phyloP scores from a whole-genome alignment of 495 filamentous ascomycete species.

The Neurospora sp. region DNA sequence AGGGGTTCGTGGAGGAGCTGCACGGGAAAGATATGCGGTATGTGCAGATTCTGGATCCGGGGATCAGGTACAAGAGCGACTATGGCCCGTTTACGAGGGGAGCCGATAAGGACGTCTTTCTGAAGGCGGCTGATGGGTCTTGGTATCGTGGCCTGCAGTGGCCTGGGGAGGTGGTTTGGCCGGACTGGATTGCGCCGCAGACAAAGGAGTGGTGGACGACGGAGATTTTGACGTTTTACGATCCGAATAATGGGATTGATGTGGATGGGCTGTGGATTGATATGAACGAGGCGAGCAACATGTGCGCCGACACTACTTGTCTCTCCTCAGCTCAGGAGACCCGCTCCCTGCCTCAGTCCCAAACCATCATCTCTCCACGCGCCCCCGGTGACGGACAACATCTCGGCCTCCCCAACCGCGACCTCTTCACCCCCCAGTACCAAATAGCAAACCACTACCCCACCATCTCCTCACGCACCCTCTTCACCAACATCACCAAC shows the following conservation, averaged over 20 bases:
- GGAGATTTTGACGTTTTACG: conserved; percentile 64
- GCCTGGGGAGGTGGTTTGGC: conserved; percentile 73
- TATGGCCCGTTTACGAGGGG: conserved; percentile 60
- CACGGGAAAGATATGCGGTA: conserved; percentile 70
- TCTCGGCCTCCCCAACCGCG: conserved; percentile 48
- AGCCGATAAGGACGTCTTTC: conserved; percentile 47
- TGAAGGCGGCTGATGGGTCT: conserved; percentile 53
- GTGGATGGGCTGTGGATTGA: conserved; percentile 86
- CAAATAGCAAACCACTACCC: conserved; percentile 59
- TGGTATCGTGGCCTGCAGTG: conserved; percentile 72
- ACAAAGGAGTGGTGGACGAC: conserved; percentile 63
- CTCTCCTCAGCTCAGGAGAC: background rate
- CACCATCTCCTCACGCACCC: conserved; percentile 56
- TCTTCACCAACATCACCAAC: conserved; percentile 66
- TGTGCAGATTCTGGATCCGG: conserved; percentile 80
- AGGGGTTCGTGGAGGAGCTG: conserved; percentile 55
- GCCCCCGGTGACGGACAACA: conserved; percentile 1
- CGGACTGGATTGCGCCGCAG: conserved; percentile 72
- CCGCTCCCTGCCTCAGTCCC: background rate
- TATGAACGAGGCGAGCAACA: conserved; percentile 47
- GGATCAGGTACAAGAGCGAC: conserved; percentile 49
- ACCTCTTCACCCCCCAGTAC: conserved; percentile 65
- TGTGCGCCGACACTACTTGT: conserved; percentile 15
- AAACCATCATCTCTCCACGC: background rate
- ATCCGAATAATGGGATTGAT: conserved; percentile 53